Conservation (phyloP, 345 rosid species). For the Dipteronia sinensis region DNA sequence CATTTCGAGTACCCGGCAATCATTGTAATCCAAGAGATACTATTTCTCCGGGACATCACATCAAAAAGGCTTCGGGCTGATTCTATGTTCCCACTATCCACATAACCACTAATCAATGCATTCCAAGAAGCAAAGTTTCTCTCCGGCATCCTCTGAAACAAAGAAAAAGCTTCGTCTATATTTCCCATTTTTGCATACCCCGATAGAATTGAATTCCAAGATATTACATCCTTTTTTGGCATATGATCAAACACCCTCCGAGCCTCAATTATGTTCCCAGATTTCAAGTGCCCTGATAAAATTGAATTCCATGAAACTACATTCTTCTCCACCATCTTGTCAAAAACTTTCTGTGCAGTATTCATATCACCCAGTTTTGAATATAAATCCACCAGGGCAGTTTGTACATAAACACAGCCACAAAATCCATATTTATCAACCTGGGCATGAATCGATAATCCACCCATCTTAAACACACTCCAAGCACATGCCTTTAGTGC, state of each 20-base stretch:
- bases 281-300: slow-evolving; percentile 55
- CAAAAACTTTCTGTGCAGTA: slow-evolving; percentile 55
- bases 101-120: slow-evolving; percentile 61
- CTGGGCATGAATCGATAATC: slow-evolving; percentile 54
- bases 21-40: slow-evolving; percentile 64
- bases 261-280: slow-evolving; percentile 44
- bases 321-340: slow-evolving; percentile 48
- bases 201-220: slow-evolving; percentile 68
- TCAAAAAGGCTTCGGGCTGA: slow-evolving; percentile 55
- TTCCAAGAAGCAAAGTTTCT: slow-evolving; percentile 71
- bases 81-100: slow-evolving; percentile 40
- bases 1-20: slow-evolving; percentile 62
- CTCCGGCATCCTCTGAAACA: slow-evolving; percentile 63
- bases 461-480: slow-evolving; percentile 36
- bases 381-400: slow-evolving; percentile 67
- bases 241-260: slow-evolving; percentile 51
- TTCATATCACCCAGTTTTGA: slow-evolving; percentile 51
- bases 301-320: slow-evolving; percentile 78
- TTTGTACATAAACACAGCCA: slow-evolving; percentile 68
- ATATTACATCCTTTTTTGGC: slow-evolving; percentile 57
- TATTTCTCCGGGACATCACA: slow-evolving; percentile 55
- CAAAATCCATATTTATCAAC: slow-evolving; percentile 51
- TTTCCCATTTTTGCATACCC: slow-evolving; percentile 57
- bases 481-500: slow-evolving; percentile 61
- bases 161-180: slow-evolving; percentile 41